These are phyloP conservation scores for Boletus rubroflammeus DNA, from an alignment of 768 basidiomycete species.

Conservation along the genomic window DNA sequence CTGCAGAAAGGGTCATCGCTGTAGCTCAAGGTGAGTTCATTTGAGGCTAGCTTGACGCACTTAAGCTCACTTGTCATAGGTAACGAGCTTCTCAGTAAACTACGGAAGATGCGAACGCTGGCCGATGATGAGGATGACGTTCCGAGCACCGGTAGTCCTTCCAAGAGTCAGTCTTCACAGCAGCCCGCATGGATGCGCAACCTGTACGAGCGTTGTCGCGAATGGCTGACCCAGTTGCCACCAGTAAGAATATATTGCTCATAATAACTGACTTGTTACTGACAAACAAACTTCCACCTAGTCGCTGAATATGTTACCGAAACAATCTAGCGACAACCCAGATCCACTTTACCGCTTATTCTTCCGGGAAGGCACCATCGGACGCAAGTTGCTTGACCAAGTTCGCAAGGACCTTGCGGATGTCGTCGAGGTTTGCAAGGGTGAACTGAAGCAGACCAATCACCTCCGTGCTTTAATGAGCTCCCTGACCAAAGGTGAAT, in stretches of 20 bases:
- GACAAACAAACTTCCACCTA: constrained; percentile 31
- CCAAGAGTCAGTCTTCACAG: constrained; percentile 62
- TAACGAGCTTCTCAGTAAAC: constrained; percentile 75
- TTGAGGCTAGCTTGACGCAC: background rate
- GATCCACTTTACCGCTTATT: constrained; percentile 90
- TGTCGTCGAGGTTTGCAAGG: constrained; percentile 80
- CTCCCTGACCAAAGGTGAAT: constrained; percentile 78
- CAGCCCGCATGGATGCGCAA: constrained; percentile 96
- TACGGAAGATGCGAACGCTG: constrained; percentile 90
- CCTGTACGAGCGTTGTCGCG: constrained; percentile 74
- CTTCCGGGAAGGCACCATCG: constrained; percentile 80
- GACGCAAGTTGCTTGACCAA: constrained; percentile 69
- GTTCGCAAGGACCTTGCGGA: constrained; percentile 80
- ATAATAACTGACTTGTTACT: constrained; percentile 4
- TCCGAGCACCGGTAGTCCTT: constrained; percentile 45
- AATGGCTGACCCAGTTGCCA: constrained; percentile 80
- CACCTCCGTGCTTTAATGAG: constrained; percentile 91
- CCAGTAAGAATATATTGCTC: constrained; percentile 43
- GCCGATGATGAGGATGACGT: constrained; percentile 81
- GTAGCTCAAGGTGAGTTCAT: constrained; percentile 71
- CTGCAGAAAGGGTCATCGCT: constrained; percentile 90
- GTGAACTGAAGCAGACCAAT: constrained; percentile 92
- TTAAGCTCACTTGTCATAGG: constrained; percentile 42
- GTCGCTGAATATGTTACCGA: constrained; percentile 62
- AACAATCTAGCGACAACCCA: constrained; percentile 63